These are phyloP conservation scores for Aspergillus jensenii DNA, from an alignment of 2,329 filamentous ascomycete genomes.

Conservation along the genomic window DNA sequence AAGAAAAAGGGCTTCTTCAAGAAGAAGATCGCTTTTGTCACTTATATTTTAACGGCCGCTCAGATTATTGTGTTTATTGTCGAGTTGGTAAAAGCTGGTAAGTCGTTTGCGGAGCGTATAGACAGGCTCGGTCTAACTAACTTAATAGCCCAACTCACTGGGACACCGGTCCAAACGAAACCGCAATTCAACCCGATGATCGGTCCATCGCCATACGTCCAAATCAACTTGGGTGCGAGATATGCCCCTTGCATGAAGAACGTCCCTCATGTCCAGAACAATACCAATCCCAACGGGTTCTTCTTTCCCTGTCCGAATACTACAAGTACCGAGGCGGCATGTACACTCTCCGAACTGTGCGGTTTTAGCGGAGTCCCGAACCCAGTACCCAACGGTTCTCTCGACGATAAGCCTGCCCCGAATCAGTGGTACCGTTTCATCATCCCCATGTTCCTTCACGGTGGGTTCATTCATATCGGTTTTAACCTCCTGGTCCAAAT, in stretches of 20 bases:
- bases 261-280: slow-evolving; percentile 42
- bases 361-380: slow-evolving; percentile 77
- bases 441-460: slow-evolving; percentile 90
- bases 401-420: slow-evolving; percentile 63
- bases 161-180: slow-evolving; percentile 66
- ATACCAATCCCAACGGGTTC: slow-evolving; percentile 24
- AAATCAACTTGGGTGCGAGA: slow-evolving; percentile 96
- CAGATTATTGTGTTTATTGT: slow-evolving; percentile 86
- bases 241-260: slow-evolving; percentile 96
- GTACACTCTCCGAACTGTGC: slow-evolving; percentile 76
- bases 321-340: slow-evolving; percentile 62
- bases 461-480: slow-evolving; percentile 87
- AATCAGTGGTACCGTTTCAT: slow-evolving; percentile 99
- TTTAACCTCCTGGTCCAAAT: slow-evolving; percentile 94
- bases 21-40: slow-evolving; percentile 71
- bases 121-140: background rate
- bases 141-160: slow-evolving; percentile 67
- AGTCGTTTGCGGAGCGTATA: slow-evolving; percentile 28
- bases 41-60: slow-evolving; percentile 73
- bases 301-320: slow-evolving; percentile 80
- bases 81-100: slow-evolving; percentile 82
- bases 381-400: slow-evolving; percentile 51
- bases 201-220: slow-evolving; percentile 81
- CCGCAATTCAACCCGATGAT: slow-evolving; percentile 97
- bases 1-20: slow-evolving; percentile 56